A percentile compares a stretch with the other conserved stretches of the same genome.
phyloP scores from a whole-genome alignment of 768 basidiomycete species.

The Hericium alpestre region DNA sequence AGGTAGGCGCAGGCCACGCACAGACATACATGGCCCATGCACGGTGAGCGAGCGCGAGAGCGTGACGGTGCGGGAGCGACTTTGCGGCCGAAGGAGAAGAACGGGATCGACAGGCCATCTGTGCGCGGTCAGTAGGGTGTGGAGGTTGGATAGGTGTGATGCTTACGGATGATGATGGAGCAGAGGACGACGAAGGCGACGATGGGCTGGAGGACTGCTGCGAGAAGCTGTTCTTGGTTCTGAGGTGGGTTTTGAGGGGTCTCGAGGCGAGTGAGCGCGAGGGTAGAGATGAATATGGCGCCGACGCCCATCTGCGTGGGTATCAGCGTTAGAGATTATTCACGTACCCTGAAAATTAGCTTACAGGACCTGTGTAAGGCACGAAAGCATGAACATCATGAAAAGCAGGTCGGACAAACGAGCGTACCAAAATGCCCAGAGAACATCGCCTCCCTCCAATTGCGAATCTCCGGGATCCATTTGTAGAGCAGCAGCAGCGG shows the following conservation, averaged over 20 bases:
- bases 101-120: slow-evolving; percentile 43
- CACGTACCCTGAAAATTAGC: slow-evolving; percentile 12
- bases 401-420: background rate
- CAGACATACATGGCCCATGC: no score
- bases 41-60: background rate
- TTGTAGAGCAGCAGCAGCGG: slow-evolving; percentile 64
- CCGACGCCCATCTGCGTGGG: slow-evolving; percentile 74
- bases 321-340: background rate
- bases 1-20: no score
- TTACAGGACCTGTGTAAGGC: slow-evolving; percentile 37
- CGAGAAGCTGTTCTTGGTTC: slow-evolving; percentile 61
- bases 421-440: slow-evolving; percentile 75
- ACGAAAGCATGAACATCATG: background rate
- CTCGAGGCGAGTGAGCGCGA: slow-evolving; percentile 57
- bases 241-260: slow-evolving; percentile 47
- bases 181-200: slow-evolving; percentile 80
- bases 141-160: background rate
- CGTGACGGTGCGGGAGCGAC: slow-evolving; percentile 1
- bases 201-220: slow-evolving; percentile 65
- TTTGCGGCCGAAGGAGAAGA: slow-evolving; percentile 30
- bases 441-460: slow-evolving; percentile 82
- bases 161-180: slow-evolving; percentile 75
- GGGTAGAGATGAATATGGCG: slow-evolving; percentile 76
- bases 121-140: background rate
- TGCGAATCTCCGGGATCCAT: slow-evolving; percentile 79